Evolutionary conservation across 768 basidiomycete genomes (phyloP).

Genomic region (Tephrocybe sp.): DNA sequence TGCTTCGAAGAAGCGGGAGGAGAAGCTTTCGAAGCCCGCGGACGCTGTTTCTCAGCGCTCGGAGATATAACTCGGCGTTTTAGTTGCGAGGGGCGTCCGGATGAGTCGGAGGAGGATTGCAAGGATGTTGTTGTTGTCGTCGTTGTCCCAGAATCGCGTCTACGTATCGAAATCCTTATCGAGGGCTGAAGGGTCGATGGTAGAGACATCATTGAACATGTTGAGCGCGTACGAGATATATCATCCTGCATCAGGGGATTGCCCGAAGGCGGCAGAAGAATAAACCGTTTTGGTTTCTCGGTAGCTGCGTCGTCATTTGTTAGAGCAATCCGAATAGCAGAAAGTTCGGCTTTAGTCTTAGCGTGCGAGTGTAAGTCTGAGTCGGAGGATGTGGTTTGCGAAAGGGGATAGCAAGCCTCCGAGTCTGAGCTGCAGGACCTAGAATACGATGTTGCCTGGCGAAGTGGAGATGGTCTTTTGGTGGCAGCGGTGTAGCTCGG

Average conservation of each 20-base stretch:
- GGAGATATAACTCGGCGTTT: not conserved
- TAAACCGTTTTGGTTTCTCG: constrained; percentile 6
- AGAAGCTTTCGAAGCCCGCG: constrained; percentile 9
- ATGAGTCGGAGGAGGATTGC: constrained; percentile 10
- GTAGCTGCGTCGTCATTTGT: not conserved
- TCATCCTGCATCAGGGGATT: constrained; percentile 4
- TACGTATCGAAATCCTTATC: constrained; percentile 9
- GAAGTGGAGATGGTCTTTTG: constrained; percentile 12
- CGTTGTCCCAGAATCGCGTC: constrained; percentile 5
- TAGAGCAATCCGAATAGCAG: constrained; percentile 1
- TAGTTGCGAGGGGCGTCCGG: not conserved
- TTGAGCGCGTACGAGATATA: not conserved
- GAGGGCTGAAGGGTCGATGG: constrained; percentile 5
- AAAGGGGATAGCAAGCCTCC: not conserved
- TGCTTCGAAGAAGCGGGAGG: constrained; percentile 8
- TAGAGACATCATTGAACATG: not conserved
- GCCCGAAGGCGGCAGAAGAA: constrained; percentile 4
- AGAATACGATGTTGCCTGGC: constrained; percentile 13
- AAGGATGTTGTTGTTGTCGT: constrained; percentile 8
- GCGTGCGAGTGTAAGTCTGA: not conserved
- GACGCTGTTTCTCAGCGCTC: not conserved
- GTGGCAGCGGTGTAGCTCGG: constrained; percentile 11
- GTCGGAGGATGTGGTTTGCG: not conserved
- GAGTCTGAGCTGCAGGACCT: constrained; percentile 1
- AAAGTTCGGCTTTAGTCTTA: constrained; percentile 1